Evolutionary conservation across 2,329 filamentous ascomycete species (phyloP).

Genomic region (Stemphylium beticola): DNA sequence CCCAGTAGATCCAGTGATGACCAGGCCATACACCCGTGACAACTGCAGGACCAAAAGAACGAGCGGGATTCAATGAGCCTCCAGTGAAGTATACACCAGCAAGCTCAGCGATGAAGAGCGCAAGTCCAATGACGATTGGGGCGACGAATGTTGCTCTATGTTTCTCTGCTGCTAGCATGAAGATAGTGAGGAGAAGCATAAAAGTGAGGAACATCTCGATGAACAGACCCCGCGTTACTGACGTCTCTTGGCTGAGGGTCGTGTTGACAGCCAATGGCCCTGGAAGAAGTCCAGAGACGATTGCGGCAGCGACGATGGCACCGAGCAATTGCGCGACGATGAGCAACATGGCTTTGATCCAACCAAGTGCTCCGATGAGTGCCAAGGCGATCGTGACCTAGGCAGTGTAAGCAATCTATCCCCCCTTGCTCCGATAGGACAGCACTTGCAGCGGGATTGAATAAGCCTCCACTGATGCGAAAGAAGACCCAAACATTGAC

Average conservation of each 20-base stretch:
- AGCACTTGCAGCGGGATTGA: conserved; percentile 49
- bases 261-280: conserved; percentile 55
- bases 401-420: conserved; percentile 9
- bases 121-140: conserved; percentile 52
- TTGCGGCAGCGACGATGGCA: conserved; percentile 53
- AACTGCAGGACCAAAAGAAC: conserved; percentile 58
- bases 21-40: conserved; percentile 50
- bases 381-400: conserved; percentile 57
- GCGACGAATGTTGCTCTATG: conserved; percentile 50
- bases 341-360: conserved; percentile 52
- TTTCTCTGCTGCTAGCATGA: conserved; percentile 53
- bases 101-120: conserved; percentile 56
- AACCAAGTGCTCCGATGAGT: conserved; percentile 56
- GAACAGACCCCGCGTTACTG: conserved; percentile 54
- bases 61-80: conserved; percentile 57
- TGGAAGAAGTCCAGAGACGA: conserved; percentile 55
- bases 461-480: conserved; percentile 47
- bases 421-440: too few relatives aligned
- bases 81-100: conserved; percentile 56
- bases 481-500: conserved; percentile 52
- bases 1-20: conserved; percentile 61
- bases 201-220: conserved; percentile 60
- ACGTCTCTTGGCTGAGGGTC: conserved; percentile 51
- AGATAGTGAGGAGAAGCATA: conserved; percentile 58
- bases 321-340: conserved; percentile 55